phyloP scores from a whole-genome alignment of 495 filamentous ascomycete genomes.

The Friedmanniomyces endolithicus region DNA sequence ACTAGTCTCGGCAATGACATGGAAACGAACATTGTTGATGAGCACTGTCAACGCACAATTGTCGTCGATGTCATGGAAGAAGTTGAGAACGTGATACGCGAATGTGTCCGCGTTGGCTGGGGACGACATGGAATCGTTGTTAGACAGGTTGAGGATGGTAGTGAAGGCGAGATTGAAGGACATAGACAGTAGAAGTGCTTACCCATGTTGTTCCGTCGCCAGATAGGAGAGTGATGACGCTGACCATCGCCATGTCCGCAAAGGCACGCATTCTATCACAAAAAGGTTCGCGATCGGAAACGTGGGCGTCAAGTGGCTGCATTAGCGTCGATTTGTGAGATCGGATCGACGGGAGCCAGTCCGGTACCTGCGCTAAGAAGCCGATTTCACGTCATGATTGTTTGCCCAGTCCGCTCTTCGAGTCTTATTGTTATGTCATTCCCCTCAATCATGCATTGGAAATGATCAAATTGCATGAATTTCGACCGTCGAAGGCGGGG shows the following conservation, averaged over 20 bases:
- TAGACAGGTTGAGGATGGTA: background rate
- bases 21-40: conserved; percentile 7
- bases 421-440: too few species aligned
- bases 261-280: background rate
- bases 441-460: too few species aligned
- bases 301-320: background rate
- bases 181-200: background rate
- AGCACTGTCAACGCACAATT: conserved; percentile 5
- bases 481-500: too few species aligned
- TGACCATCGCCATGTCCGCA: background rate
- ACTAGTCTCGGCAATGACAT: conserved; percentile 5
- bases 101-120: background rate
- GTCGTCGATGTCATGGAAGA: conserved; percentile 6
- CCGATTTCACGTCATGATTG: too few species aligned
- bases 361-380: background rate
- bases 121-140: background rate
- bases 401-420: too few species aligned
- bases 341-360: background rate
- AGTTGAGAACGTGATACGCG: conserved; percentile 1
- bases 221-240: background rate
- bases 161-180: background rate
- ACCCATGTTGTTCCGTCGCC: background rate
- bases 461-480: too few species aligned
- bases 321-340: background rate
- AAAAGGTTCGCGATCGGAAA: background rate